These are phyloP conservation scores for Handroanthus guayacan DNA, from an alignment of 257 asterid genomes.

Conservation along the genomic window DNA sequence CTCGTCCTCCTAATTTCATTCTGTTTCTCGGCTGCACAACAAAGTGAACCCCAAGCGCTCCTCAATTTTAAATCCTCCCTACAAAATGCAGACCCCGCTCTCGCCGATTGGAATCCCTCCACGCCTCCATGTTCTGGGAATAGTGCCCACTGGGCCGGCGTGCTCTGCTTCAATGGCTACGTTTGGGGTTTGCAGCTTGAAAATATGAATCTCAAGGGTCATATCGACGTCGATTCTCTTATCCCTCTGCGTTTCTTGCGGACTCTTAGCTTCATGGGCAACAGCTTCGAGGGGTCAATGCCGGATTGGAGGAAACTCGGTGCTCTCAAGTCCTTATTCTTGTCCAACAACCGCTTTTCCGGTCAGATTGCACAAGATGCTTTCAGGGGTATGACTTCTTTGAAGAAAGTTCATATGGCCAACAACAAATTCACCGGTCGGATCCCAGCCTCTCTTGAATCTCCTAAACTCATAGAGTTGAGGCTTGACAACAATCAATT, in stretches of 20 bases:
- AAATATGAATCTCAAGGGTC: slow-evolving; percentile 62
- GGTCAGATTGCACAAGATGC: slow-evolving; percentile 65
- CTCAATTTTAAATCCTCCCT: slow-evolving; percentile 59
- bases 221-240: slow-evolving; percentile 65
- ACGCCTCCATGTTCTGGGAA: slow-evolving; percentile 60
- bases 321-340: slow-evolving; percentile 66
- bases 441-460: slow-evolving; percentile 71
- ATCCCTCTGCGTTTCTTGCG: slow-evolving; percentile 55
- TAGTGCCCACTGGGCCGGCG: slow-evolving; percentile 61
- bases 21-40: slow-evolving; percentile 30
- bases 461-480: slow-evolving; percentile 77
- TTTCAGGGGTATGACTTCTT: slow-evolving; percentile 69
- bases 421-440: slow-evolving; percentile 69
- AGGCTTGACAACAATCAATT: slow-evolving; percentile 76
- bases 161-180: slow-evolving; percentile 60
- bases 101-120: slow-evolving; percentile 62
- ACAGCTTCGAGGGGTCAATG: slow-evolving; percentile 68
- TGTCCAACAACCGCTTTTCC: slow-evolving; percentile 65
- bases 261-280: slow-evolving; percentile 71
- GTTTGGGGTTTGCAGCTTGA: slow-evolving; percentile 77
- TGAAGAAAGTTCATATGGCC: slow-evolving; percentile 74
- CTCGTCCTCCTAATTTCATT: not conserved
- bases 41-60: slow-evolving; percentile 44
- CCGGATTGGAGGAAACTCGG: slow-evolving; percentile 84
- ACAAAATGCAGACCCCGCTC: slow-evolving; percentile 40